A percentile compares a stretch with the other conserved stretches of the same genome.
Conservation (phyloP, 305 asterid species). For the Fraxinus platypoda region DNA sequence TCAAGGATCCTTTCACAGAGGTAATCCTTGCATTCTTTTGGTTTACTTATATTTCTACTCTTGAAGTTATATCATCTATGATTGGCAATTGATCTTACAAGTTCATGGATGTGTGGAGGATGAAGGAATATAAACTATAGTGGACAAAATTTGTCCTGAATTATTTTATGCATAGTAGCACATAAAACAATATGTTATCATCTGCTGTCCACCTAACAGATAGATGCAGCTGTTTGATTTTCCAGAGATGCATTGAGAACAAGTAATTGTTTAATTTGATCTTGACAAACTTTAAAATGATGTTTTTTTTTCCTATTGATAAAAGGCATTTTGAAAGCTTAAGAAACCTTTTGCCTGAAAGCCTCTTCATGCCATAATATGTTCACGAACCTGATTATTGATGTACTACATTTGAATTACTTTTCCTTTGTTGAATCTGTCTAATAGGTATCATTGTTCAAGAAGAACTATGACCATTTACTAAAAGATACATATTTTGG, state of each 20-base stretch:
- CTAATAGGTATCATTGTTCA: conserved; percentile 54
- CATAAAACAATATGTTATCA: not conserved
- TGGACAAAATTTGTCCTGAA: not conserved
- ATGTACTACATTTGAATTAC: conserved; percentile 11
- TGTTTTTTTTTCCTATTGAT: not conserved
- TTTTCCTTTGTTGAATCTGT: conserved; percentile 12
- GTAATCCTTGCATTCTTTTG: conserved; percentile 34
- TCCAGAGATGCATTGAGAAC: not conserved
- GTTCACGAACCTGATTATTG: not conserved
- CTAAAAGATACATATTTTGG: conserved; percentile 37
- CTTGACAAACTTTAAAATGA: not conserved
- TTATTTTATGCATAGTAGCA: not conserved
- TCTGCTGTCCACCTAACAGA: not conserved
- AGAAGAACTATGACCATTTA: conserved; percentile 52
- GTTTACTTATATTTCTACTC: not conserved
- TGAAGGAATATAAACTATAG: not conserved
- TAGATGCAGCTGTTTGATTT: not conserved
- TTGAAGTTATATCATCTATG: not conserved
- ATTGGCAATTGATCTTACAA: not conserved
- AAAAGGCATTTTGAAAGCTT: not conserved
- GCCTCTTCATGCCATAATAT: not conserved
- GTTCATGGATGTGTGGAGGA: not conserved
- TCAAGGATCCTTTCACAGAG: conserved; percentile 94
- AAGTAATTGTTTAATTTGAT: conserved; percentile 13
- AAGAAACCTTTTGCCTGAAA: not conserved